Base-by-base conservation (phyloP, 2,329 filamentous ascomycete species). In the Didymosphaeria variabile region DNA sequence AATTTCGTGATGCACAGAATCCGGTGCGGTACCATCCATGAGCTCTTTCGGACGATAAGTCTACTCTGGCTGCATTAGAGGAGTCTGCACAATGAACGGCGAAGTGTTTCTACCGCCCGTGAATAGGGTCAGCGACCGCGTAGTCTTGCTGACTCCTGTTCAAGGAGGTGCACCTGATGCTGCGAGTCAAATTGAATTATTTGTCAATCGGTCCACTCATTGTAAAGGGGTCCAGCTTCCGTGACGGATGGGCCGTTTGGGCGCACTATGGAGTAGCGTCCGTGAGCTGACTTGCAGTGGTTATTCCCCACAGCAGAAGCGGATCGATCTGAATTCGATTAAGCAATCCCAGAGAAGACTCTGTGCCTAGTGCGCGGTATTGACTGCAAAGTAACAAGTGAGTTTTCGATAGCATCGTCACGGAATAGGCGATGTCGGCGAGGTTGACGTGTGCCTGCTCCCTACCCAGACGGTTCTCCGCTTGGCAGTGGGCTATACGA, bases 341-440 rank as follows among this genome's bases (percentile, higher is more conserved):
- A 8, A 5, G 1, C 13, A 21, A 1, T 7, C 29, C 7, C 13
- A 6, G 19, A 3, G 52, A 60, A 44, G 19, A 61, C 34, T 55
- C 55, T 46, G 61, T 60, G 38, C 49, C 59, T 66, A 61, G 55
- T 60, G 57, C 56, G 50, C 53, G 38, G 17, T n/a, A 56, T 34
- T 46, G 29, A 59, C 57, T 57, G 51, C 61, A 51, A 53, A 59
- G 9, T 10, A 6, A 10, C 21, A 38, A 32, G 38, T n/a, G 32
- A 45, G 23, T 31, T 58, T 57, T 66, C 65, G 64, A 71, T 68
- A 68, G 53, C 45, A 56, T 64, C 19, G 50, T 44, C 23, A 55
- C 61, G 9, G 55, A 63, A 67, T 59, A 57, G 65, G 62, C 60
- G 44, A 69, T 58, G 65, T 74, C 73, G 72, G 72, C 73, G 72